A percentile compares a stretch with the other conserved stretches of the same genome.
phyloP scores from a whole-genome alignment of 2,329 filamentous ascomycete genomes.

The Colletotrichum horii region DNA sequence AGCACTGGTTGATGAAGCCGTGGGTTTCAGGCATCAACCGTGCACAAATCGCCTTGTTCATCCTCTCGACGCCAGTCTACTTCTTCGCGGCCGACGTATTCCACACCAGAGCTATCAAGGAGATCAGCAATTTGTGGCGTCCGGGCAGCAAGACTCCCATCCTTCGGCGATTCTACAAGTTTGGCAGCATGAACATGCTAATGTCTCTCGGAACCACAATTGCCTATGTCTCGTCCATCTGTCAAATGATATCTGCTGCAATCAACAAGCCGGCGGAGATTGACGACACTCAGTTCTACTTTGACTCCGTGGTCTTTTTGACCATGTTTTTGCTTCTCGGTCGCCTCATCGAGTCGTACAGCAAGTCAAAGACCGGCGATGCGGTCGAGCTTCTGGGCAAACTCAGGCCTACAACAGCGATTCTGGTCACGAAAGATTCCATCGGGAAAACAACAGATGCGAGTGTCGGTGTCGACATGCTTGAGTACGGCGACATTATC shows the following conservation, averaged over 20 bases:
- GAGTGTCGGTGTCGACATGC: constrained; percentile 64
- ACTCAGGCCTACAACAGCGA: constrained; percentile 77
- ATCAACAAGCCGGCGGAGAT: constrained; percentile 41
- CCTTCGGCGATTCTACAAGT: constrained; percentile 81
- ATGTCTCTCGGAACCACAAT: constrained; percentile 89
- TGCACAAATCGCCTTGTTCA: constrained; percentile 79
- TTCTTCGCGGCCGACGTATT: constrained; percentile 87
- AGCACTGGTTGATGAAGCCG: constrained; percentile 71
- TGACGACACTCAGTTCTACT: constrained; percentile 71
- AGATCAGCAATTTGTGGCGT: constrained; percentile 79
- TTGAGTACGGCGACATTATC: constrained; percentile 78
- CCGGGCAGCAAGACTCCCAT: constrained; percentile 75
- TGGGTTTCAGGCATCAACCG: constrained; percentile 77
- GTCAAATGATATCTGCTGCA: constrained; percentile 71
- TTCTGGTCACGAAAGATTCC: constrained; percentile 62
- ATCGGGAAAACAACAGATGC: constrained; percentile 41
- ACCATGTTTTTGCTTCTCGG: constrained; percentile 84
- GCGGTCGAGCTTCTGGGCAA: constrained; percentile 82
- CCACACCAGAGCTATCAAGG: constrained; percentile 79
- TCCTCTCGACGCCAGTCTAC: constrained; percentile 85
- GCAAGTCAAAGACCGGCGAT: constrained; percentile 88
- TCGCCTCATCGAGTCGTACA: constrained; percentile 84
- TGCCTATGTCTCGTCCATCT: constrained; percentile 83
- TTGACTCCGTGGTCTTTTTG: constrained; percentile 91
- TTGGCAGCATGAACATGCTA: constrained; percentile 95